Conservation (phyloP, 2,329 filamentous ascomycete genomes). For the Rutstroemia sp. region DNA sequence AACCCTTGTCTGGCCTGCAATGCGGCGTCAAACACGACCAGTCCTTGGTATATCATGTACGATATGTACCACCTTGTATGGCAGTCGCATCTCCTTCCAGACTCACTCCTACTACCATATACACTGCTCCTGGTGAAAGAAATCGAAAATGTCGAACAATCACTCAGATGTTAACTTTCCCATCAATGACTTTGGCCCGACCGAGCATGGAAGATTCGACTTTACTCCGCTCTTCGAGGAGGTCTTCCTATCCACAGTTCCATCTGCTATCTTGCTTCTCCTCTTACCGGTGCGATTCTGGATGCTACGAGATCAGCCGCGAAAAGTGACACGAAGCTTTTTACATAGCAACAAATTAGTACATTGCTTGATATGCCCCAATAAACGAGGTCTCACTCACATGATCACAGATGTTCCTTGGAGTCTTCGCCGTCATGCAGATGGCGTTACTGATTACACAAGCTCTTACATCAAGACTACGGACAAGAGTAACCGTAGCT, state of each 20-base stretch:
- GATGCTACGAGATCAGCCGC: conserved; percentile 11
- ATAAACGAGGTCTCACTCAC: background rate
- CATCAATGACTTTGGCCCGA: conserved; percentile 16
- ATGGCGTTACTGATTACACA: conserved; percentile 13
- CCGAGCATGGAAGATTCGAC: conserved; percentile 18
- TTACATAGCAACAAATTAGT: conserved; percentile 20
- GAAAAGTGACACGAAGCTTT: conserved; percentile 19
- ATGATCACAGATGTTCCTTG: conserved; percentile 25
- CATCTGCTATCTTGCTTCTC: conserved; percentile 16
- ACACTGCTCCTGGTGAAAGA: background rate
- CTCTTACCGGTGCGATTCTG: conserved; percentile 16
- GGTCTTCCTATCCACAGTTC: conserved; percentile 17
- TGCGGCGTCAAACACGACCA: background rate
- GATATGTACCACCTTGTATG: background rate
- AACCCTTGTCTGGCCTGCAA: background rate
- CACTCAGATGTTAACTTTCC: background rate
- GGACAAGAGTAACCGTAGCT: conserved; percentile 14
- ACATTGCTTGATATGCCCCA: background rate
- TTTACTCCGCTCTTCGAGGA: conserved; percentile 24
- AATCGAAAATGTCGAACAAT: conserved; percentile 3
- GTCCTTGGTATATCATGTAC: background rate
- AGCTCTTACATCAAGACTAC: conserved; percentile 6
- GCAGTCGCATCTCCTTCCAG: background rate
- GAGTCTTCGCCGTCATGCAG: conserved; percentile 18
- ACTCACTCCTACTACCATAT: background rate